Conservation (phyloP, 768 basidiomycete species). For the Psilocybe cyanescens region DNA sequence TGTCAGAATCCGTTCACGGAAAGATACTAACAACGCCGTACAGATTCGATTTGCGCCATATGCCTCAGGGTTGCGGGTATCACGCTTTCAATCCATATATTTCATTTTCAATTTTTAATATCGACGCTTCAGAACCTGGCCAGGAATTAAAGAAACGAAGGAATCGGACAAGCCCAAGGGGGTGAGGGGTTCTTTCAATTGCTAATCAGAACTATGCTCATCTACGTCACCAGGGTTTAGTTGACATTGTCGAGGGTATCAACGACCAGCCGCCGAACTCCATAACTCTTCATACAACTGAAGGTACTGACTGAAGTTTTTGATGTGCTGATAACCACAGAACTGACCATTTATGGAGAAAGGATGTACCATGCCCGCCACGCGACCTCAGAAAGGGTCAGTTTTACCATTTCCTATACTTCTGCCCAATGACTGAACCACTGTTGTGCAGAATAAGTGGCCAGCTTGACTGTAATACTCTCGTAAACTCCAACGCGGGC, state of each 20-base stretch:
- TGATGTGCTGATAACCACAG: not conserved
- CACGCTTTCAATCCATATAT: not conserved
- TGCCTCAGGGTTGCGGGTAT: constrained; percentile 54
- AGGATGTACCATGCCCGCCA: constrained; percentile 51
- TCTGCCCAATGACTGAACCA: not conserved
- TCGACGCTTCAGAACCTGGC: constrained; percentile 41
- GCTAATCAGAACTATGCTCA: not conserved
- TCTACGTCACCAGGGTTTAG: constrained; percentile 36
- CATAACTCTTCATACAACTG: constrained; percentile 58
- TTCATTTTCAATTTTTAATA: not conserved
- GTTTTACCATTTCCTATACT: constrained; percentile 4
- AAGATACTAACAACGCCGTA: not conserved
- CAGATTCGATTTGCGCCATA: constrained; percentile 41
- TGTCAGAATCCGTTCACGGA: not conserved
- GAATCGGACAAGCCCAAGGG: constrained; percentile 40
- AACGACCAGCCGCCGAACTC: constrained; percentile 57
- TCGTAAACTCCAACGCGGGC: constrained; percentile 49
- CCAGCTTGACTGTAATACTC: constrained; percentile 46
- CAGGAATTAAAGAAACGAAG: constrained; percentile 42
- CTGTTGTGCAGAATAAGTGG: constrained; percentile 29
- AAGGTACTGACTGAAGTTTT: constrained; percentile 28
- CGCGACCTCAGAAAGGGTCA: constrained; percentile 43
- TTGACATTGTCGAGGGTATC: constrained; percentile 60
- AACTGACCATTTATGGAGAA: not conserved
- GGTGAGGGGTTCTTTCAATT: constrained; percentile 16